Base-by-base conservation (phyloP, 163 green algal genomes). In the Smithsoniella earleae region DNA sequence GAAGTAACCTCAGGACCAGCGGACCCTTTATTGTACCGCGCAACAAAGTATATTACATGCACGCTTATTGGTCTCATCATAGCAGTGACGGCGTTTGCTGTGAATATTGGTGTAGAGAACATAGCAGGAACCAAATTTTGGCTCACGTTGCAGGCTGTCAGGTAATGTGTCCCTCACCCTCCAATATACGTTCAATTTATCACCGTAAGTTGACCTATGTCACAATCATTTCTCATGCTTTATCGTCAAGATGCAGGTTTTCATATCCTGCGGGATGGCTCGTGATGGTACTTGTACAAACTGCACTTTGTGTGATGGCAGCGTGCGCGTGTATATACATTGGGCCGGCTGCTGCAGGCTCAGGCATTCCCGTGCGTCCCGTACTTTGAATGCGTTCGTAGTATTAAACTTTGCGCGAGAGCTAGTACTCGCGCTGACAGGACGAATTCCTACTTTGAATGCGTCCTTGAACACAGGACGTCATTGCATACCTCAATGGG, bases 91-190 rank as follows among this genome's bases (percentile, higher is more conserved):
- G 86, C 86, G 16, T 90, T 94, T 36, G 75, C 78, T 2, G 87
- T 94, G 31, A 92, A 92, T 73, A 30, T 91, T 16, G 76, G 73
- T 2, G 89, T 94, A 1, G 89, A 94, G 74, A 94, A 92, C 80
- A 82, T 92, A 46, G 76, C 76, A 2, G 87, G 82, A 22, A 79
- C 85, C 69, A 95, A 92, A 80, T 93, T 93, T 73, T 86, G 81
- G 78, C 78, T 75, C 2, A 87, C 82, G 18, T 76, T 89, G 6
- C n/a, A 69, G 20, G 58, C 58, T 40, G 20, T 16, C 25, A 69
- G 34, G 58, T 34, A 49, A 22, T 10, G 10, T 49, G 13, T 13
- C 13, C 40, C 13, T 13, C 40, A 22, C 10, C 10, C 10, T 10
- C 40, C 10, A 13, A 49, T 22, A 13, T 22, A 49, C 13, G 40